These are phyloP conservation scores for Papiliotrema fonsecae DNA, from an alignment of 1,284 basidiomycete species.

Conservation along the genomic window DNA sequence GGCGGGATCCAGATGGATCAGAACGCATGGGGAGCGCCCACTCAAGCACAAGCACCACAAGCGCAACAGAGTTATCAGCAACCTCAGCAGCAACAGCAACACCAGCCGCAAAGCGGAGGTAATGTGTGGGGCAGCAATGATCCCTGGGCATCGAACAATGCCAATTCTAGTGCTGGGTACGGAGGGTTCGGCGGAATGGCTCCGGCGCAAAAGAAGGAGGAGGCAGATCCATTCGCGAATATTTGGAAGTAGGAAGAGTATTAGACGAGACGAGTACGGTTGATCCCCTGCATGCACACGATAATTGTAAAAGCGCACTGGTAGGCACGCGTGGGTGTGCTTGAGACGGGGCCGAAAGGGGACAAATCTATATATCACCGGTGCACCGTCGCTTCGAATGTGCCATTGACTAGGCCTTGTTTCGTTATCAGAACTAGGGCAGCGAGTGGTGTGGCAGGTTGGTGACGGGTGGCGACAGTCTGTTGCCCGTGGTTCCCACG, in stretches of 20 bases:
- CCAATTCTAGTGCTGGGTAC: neutral
- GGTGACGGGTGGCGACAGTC: too few species aligned
- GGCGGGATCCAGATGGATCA: conserved; percentile 33
- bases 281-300: neutral
- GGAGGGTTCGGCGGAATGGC: neutral
- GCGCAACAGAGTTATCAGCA: conserved; percentile 1
- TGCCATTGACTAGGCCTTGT: too few species aligned
- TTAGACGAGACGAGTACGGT: neutral
- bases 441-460: too few species aligned
- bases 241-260: conserved; percentile 3
- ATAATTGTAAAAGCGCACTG: neutral
- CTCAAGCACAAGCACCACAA: neutral
- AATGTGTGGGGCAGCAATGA: conserved; percentile 3
- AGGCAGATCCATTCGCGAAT: conserved; percentile 9
- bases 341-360: too few species aligned
- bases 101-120: neutral
- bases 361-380: too few species aligned
- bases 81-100: conserved; percentile 4
- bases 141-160: conserved; percentile 8
- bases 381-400: too few species aligned
- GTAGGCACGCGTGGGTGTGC: too few species aligned
- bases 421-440: too few species aligned
- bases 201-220: conserved; percentile 2
- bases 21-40: conserved; percentile 32
- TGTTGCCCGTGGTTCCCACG: too few species aligned